Conservation (phyloP, 345 rosid genomes). For the Mallotus nudiflorus region DNA sequence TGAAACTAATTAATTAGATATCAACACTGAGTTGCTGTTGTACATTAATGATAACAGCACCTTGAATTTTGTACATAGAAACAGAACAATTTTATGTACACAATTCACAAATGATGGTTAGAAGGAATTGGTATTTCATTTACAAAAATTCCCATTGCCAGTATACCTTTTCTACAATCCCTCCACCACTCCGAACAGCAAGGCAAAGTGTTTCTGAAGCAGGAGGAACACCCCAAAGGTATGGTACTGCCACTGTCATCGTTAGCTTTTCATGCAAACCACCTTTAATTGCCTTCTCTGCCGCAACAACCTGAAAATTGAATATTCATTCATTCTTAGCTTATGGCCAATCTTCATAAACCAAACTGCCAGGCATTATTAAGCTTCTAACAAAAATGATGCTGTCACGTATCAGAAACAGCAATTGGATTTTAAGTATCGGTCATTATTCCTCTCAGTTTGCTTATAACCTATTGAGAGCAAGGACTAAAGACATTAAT, state of each 20-base stretch:
- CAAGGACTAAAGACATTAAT: not conserved
- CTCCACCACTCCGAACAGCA: slow-evolving; percentile 89
- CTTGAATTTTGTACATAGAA: slow-evolving; percentile 33
- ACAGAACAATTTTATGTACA: slow-evolving; percentile 39
- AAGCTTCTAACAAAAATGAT: not conserved
- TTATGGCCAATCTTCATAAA: not conserved
- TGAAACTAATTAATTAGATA: slow-evolving; percentile 17
- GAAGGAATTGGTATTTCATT: slow-evolving; percentile 17
- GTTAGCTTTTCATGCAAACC: slow-evolving; percentile 88
- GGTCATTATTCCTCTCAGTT: not conserved
- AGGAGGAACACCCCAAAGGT: slow-evolving; percentile 97
- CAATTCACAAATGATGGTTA: slow-evolving; percentile 20
- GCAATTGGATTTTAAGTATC: too few species aligned
- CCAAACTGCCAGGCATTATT: not conserved
- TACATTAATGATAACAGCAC: not conserved
- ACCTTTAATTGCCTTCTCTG: slow-evolving; percentile 74
- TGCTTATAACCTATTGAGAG: not conserved
- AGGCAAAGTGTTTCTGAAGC: slow-evolving; percentile 92
- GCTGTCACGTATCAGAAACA: not conserved
- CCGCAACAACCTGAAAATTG: slow-evolving; percentile 58
- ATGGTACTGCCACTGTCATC: slow-evolving; percentile 90
- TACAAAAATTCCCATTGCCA: slow-evolving; percentile 96
- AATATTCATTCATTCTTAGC: not conserved
- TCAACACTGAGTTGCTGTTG: slow-evolving; percentile 1
- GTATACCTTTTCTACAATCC: slow-evolving; percentile 83